Evolutionary conservation across 1,139 yeast genomes (phyloP), one percentile per base, ranked within the genome.

Genomic region (Scheffersomyces parashehatae): DNA sequence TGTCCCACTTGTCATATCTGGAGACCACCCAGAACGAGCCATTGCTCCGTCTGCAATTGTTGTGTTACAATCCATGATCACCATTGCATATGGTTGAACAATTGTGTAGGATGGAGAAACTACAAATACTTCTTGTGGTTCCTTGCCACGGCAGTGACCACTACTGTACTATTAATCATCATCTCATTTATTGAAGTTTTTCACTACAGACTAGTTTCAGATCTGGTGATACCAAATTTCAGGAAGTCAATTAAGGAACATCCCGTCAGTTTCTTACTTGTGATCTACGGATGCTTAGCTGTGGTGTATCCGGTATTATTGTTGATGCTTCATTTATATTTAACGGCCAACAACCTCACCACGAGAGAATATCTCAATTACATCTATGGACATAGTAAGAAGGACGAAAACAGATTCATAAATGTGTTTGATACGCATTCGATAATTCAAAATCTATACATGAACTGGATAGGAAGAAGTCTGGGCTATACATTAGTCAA

Each of bases 291-390:
- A 0, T 56, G 70, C 2, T 29, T 82, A 2, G 67, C 70, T 1
- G 35, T 77, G 7, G 46, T 73, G 5, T 86, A 85, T 54, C 91
- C 95, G 2, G 42, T 71, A 1, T 51, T 81, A 32, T 61, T 88
- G 13, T 56, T 84, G 12, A 40, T 63, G 0, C 77, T 77, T 50
- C 95, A 88, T 55, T 34, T 79, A 0, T 75, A 68, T 42, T 62
- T 86, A 39, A 76, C 82, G 0, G 57, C 77, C 0, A 72, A 78
- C n/a, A 84, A 83, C 45, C 72, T 85, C 51, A 83, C 91, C 13
- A 86, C 95, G 4, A 68, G 90, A 50, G 93, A 85, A 51, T 85
- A 76, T 52, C 64, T 85, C 40, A 74, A 71, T 59, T 51, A 72
- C 59, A 60, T 65, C 41, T 45, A 67, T 53, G 56, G 55, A 31